phyloP scores from a whole-genome alignment of 73 alveolate genomes.

The Stentor roeselii region DNA sequence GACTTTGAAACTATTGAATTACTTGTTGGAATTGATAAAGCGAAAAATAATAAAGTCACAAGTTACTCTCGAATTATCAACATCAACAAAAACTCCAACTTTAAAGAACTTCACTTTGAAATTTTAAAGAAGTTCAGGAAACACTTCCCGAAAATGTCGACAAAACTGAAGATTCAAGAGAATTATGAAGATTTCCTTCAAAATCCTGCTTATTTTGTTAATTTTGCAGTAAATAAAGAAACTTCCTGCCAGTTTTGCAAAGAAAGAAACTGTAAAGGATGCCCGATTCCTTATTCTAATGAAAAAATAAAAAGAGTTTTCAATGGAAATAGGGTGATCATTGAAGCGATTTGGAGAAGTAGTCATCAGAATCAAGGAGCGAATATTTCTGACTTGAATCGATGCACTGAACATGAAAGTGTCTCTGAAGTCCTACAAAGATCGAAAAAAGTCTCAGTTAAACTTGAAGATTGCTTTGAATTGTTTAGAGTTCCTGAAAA shows the following conservation, averaged over 20 bases:
- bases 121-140: background rate
- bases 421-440: constrained; percentile 27
- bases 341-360: constrained; percentile 14
- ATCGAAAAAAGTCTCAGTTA: constrained; percentile 73
- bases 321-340: background rate
- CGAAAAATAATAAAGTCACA: background rate
- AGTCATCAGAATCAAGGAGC: background rate
- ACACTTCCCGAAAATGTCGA: constrained; percentile 24
- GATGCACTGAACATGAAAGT: constrained; percentile 7
- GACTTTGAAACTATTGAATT: background rate
- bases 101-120: constrained; percentile 16
- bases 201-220: constrained; percentile 10
- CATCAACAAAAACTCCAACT: background rate
- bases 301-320: background rate
- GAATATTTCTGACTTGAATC: background rate
- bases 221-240: constrained; percentile 9
- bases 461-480: constrained; percentile 76
- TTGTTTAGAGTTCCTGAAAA: constrained; percentile 93
- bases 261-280: background rate
- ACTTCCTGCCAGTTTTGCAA: constrained; percentile 5
- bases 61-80: background rate
- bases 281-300: constrained; percentile 25
- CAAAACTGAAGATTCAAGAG: constrained; percentile 41
- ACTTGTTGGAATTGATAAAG: background rate
- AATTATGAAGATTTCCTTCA: background rate